phyloP scores from a whole-genome alignment of 192 early-diverging fungal genomes.

The Coemansia sp. region DNA sequence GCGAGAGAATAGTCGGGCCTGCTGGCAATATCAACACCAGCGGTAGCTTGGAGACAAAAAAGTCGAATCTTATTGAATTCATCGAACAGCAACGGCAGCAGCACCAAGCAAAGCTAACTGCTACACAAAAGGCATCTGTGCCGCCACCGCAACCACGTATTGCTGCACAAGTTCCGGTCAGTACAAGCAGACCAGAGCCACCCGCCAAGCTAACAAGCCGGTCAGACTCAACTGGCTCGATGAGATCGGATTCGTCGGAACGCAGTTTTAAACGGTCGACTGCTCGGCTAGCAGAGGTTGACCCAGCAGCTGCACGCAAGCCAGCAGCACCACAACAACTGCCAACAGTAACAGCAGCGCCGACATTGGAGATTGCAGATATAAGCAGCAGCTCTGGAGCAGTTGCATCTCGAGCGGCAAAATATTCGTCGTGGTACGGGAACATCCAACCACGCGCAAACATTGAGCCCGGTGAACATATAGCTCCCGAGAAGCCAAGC shows the following conservation, averaged over 20 bases:
- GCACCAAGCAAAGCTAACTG: conserved; percentile 4
- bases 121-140: neutral
- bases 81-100: conserved; percentile 40
- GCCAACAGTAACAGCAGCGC: neutral
- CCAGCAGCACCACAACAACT: neutral
- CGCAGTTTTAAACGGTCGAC: conserved; percentile 53
- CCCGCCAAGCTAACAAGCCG: neutral
- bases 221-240: conserved; percentile 14
- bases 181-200: neutral
- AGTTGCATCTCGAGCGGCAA: neutral
- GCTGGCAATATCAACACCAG: neutral
- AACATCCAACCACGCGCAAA: neutral
- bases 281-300: conserved; percentile 42
- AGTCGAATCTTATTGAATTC: conserved; percentile 52
- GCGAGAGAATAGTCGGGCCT: neutral
- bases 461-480: neutral
- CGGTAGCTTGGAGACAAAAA: neutral
- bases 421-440: conserved; percentile 26
- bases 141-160: neutral
- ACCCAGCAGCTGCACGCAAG: neutral
- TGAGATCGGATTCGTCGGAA: conserved; percentile 38
- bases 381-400: neutral
- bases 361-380: neutral
- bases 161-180: neutral
- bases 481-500: neutral